These are phyloP conservation scores for Hericium rajendrae DNA, from an alignment of 768 basidiomycete genomes.

Conservation along the genomic window DNA sequence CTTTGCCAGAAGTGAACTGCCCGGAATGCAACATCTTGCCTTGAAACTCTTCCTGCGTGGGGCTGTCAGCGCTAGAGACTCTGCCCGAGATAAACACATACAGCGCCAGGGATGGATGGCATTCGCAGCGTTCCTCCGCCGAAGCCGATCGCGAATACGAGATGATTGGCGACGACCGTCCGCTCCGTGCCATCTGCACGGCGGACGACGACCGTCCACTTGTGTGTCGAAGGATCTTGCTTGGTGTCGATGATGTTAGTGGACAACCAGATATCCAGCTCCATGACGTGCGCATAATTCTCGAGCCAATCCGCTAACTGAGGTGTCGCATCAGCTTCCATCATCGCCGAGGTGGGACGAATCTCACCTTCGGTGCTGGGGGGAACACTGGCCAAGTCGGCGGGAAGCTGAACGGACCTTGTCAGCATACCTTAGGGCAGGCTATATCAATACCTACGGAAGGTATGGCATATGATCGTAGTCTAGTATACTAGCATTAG, in stretches of 20 bases:
- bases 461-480: conserved; percentile 45
- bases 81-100: background rate
- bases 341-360: background rate
- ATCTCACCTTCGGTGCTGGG: conserved; percentile 21
- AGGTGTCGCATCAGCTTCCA: background rate
- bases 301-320: conserved; percentile 63
- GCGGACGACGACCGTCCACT: conserved; percentile 12
- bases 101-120: conserved; percentile 17
- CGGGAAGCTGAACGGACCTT: conserved; percentile 19
- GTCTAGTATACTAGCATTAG: conserved; percentile 24
- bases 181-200: conserved; percentile 5
- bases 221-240: conserved; percentile 13
- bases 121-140: conserved; percentile 24
- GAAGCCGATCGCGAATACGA: conserved; percentile 25
- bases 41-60: conserved; percentile 22
- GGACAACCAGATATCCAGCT: conserved; percentile 57
- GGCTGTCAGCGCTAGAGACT: background rate
- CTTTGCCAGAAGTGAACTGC: conserved; percentile 20
- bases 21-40: conserved; percentile 25
- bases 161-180: conserved; percentile 16
- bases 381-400: conserved; percentile 22
- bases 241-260: conserved; percentile 11
- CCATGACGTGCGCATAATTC: conserved; percentile 47
- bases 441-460: conserved; percentile 8
- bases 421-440: too few relatives aligned